Evolutionary conservation across 2,329 filamentous ascomycete genomes (phyloP).

Genomic region (Fusarium graminum): DNA sequence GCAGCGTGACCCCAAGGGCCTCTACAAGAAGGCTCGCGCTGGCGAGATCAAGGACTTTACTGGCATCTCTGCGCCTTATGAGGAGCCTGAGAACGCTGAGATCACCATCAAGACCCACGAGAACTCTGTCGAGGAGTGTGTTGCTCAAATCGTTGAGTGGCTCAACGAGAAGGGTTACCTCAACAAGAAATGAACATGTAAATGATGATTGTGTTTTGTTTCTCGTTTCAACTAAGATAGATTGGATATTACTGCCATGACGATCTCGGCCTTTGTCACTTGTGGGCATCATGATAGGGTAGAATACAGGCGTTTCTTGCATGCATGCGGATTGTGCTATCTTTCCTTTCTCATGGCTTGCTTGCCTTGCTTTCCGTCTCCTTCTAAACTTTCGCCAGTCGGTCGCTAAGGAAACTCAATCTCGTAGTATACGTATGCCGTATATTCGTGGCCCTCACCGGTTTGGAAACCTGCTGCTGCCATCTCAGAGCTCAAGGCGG

Average conservation of each 20-base stretch:
- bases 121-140: constrained; percentile 88
- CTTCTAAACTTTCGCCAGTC: background rate
- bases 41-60: constrained; percentile 98
- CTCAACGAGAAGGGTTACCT: constrained; percentile 74
- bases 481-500: constrained; percentile 82
- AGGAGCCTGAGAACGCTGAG: constrained; percentile 87
- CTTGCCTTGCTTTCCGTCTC: constrained; percentile 7
- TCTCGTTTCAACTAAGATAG: constrained; percentile 38
- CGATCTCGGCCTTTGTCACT: constrained; percentile 43
- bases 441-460: constrained; percentile 85
- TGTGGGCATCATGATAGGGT: constrained; percentile 41
- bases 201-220: constrained; percentile 29
- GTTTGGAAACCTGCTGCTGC: constrained; percentile 77
- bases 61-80: constrained; percentile 94
- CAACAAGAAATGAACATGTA: constrained; percentile 47
- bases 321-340: constrained; percentile 41
- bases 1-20: constrained; percentile 94
- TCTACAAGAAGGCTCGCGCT: constrained; percentile 96
- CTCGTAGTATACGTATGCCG: constrained; percentile 96
- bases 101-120: constrained; percentile 87
- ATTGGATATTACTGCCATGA: constrained; percentile 49
- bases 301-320: constrained; percentile 51
- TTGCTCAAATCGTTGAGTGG: constrained; percentile 85
- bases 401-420: constrained; percentile 76
- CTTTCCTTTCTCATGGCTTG: constrained; percentile 11